Percentiles rank a stretch among this genome's conserved stretches.
phyloP scores from a whole-genome alignment of 129 eudicot species.

The Scalesia atractyloides region DNA sequence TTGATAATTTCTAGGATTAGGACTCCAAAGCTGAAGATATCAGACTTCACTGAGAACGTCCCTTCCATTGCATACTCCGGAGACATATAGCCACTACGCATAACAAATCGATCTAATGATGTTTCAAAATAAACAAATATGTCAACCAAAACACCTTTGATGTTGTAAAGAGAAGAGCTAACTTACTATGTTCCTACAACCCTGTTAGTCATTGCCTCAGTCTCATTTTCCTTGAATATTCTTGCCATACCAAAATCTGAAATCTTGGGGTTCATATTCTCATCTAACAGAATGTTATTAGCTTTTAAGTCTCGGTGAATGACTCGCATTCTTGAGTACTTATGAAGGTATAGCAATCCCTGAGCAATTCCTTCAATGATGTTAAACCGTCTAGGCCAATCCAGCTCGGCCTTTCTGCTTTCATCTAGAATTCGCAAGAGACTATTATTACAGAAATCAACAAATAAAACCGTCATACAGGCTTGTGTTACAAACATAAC shows the following conservation, averaged over 20 bases:
- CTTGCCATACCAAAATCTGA: constrained; percentile 70
- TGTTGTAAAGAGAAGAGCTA: neutral
- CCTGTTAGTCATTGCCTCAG: constrained; percentile 37
- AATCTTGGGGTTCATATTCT: constrained; percentile 53
- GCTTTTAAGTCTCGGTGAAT: constrained; percentile 65
- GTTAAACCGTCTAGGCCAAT: constrained; percentile 46
- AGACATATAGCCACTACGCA: constrained; percentile 55
- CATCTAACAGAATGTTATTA: constrained; percentile 50
- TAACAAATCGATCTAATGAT: neutral
- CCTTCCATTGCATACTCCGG: constrained; percentile 71
- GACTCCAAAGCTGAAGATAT: constrained; percentile 42
- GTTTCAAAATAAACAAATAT: neutral
- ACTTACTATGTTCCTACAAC: constrained; percentile 11
- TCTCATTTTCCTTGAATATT: constrained; percentile 43
- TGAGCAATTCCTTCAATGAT: constrained; percentile 50
- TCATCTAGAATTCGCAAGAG: constrained; percentile 10
- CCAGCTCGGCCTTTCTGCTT: constrained; percentile 18
- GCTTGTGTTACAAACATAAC: neutral
- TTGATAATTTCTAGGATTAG: constrained; percentile 31
- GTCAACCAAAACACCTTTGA: neutral
- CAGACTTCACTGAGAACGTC: constrained; percentile 35
- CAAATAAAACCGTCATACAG: neutral
- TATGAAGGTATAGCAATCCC: constrained; percentile 59
- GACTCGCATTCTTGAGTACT: constrained; percentile 54
- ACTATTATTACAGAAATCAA: neutral